A percentile compares a stretch with the other conserved stretches of the same genome.
Evolutionary conservation across 768 basidiomycete species (phyloP).

Genomic region (Lentinula sp.): DNA sequence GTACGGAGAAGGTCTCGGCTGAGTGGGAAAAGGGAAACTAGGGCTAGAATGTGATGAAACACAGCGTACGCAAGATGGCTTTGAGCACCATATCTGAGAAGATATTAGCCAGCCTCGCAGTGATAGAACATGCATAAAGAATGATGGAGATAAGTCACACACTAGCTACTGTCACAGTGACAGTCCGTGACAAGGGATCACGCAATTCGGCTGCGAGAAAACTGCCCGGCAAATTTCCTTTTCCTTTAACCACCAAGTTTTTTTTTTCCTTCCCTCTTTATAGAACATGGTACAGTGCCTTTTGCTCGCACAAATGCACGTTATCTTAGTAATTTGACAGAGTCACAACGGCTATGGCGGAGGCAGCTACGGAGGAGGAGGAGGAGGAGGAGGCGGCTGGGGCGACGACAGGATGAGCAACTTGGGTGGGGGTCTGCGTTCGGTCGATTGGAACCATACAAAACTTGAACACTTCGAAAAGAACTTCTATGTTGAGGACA

Average conservation of each 20-base stretch:
- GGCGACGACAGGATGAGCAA: slow-evolving; percentile 70
- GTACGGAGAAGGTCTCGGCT: slow-evolving; percentile 27
- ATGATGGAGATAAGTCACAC: background rate
- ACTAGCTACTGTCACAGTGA: background rate
- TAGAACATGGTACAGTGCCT: slow-evolving; percentile 3
- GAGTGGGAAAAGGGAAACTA: slow-evolving; percentile 15
- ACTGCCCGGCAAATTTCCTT: background rate
- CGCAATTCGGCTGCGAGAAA: background rate
- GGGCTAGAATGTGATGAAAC: background rate
- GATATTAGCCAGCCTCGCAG: background rate
- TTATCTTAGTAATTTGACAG: background rate
- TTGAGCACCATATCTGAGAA: background rate
- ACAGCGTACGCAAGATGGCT: background rate
- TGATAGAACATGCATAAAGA: background rate
- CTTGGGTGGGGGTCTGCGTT: slow-evolving; percentile 79
- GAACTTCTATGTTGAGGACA: slow-evolving; percentile 94
- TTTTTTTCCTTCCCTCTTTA: background rate
- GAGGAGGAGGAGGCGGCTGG: slow-evolving; percentile 17
- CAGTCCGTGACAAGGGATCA: background rate
- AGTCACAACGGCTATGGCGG: slow-evolving; percentile 3
- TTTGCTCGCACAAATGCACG: background rate
- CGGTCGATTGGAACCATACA: slow-evolving; percentile 77
- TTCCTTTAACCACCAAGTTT: background rate
- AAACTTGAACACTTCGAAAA: slow-evolving; percentile 89
- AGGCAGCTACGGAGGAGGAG: background rate